Base-by-base conservation (phyloP, 1,139 yeast species). In the Trichomonascaceae sp. region DNA sequence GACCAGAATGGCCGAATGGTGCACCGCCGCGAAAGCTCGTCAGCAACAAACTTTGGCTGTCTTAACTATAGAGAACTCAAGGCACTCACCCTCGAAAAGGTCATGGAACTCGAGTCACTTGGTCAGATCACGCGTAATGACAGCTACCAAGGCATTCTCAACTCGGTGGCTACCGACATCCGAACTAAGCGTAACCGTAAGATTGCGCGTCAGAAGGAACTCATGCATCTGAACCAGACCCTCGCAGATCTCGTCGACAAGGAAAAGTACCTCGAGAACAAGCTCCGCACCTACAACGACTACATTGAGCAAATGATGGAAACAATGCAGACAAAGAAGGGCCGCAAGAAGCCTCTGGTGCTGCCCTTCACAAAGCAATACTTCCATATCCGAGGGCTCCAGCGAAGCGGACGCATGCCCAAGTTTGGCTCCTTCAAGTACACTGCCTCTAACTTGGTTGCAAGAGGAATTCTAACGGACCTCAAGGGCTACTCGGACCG, bases 391-490 rank as follows among this genome's bases (percentile, higher is more conserved):
- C 62, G 87, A 25, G 84, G 76, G 43, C 60, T 81, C 45, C 74
- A 75, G 46, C 74, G 69, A 57, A 55, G 71, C 32, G 82, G 89
- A 23, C 64, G 76, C 31, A 59, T 76, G 30, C 87, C 92, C 2
- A 72, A 71, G 48, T 82, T 77, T 54, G 94, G 94, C 5, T 80
- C 92, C 1, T 82, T 75, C 59, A 81, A 79, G 56, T 81, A 82
- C 58, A 69, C 84, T 0, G 77, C 84, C 3, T 76, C 80, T 41
- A 78, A 76, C 47, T 63, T 89, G 34, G 64, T 70, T 52, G 96
- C 85, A 38, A 77, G 72, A 45, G 78, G 80, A 1, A 69, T 85
- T 1, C 53, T 89, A 18, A 54, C 69, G 4, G 76, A 73, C 36
- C 64, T 79, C 33, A 69, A 49, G 26, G 66, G 65, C 6, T 60